Evolutionary conservation across 2,329 filamentous ascomycete genomes (phyloP), one percentile per base, ranked within the genome.

Genomic region (Escovopsis weberi): DNA sequence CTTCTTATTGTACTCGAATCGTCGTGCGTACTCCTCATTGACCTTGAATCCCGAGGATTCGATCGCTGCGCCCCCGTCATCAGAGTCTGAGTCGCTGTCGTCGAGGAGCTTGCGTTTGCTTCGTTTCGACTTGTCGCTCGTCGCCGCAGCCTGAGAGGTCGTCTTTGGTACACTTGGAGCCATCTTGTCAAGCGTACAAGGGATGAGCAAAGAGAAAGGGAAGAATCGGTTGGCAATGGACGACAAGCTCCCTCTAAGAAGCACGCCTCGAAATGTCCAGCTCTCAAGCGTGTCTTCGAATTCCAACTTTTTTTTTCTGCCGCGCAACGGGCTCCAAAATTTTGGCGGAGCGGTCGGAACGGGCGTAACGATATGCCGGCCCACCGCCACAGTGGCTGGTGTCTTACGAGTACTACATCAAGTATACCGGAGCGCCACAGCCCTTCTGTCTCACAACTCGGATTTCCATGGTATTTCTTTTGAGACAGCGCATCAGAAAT

Each of bases 1-100:
- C 67, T 94, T 94, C 68, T 96, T 95, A 66, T 98, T 98, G 65
- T 96, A 75, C 61, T 98, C 91, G 54, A 94, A 96, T 35, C 85
- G 74, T 51, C 75, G 78, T 37, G 91, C 91, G 60, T 81, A 98
- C 41, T 93, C 85, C 59, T 87, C 71, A 62, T 98, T 96, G 62
- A 98, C 80, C 59, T 83, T 87, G 59, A 96, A 74, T 43, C 67
- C 67, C 36, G 61, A 58, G 44, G 60, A 58, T 36, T 59, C 60
- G 43, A 70, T 52, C 11, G 53, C 50, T 18, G 57, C 59, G 40
- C 60, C 61, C 52, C 65, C 65, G 48, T 67, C 61, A 38, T 66
- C 64, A 10, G 62, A 62, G 42, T 71, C 67, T 12, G 67, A 68
- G 43, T 70, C 69, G 53, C 66, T 70, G 46, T 77, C 74, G 49